These are phyloP conservation scores for Pseudonitzschia multiseries DNA, from an alignment of 108 stramenopile species.

Conservation along the genomic window DNA sequence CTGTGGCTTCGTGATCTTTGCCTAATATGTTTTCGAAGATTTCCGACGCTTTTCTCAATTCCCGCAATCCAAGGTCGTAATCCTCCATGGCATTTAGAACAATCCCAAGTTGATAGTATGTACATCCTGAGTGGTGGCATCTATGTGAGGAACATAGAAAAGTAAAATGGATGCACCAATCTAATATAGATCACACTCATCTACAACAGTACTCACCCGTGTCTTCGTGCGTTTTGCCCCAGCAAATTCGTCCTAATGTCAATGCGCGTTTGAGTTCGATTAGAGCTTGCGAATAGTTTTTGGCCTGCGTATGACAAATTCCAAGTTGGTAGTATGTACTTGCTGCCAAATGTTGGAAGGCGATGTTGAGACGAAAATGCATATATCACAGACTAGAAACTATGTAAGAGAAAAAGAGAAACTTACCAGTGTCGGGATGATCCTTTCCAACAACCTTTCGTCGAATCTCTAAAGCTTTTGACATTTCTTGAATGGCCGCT, in stretches of 20 bases:
- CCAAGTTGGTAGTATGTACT: constrained; percentile 42
- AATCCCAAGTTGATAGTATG: constrained; percentile 44
- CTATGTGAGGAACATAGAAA: background rate
- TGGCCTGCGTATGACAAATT: constrained; percentile 31
- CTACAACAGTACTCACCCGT: constrained; percentile 12
- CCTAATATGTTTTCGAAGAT: constrained; percentile 38
- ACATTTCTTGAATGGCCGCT: constrained; percentile 36
- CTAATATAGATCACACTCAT: too few relatives aligned
- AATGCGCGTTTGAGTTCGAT: constrained; percentile 42
- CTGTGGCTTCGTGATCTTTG: constrained; percentile 40
- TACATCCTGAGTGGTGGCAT: constrained; percentile 14
- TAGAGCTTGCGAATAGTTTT: constrained; percentile 36
- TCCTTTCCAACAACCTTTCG: constrained; percentile 29
- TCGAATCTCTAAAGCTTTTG: constrained; percentile 40
- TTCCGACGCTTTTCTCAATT: constrained; percentile 37
- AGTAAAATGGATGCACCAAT: too few relatives aligned
- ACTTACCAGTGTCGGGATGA: constrained; percentile 34
- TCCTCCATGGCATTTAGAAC: constrained; percentile 39
- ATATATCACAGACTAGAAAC: background rate
- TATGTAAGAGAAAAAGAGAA: background rate
- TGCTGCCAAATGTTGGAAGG: background rate
- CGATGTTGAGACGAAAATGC: background rate
- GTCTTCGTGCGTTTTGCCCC: constrained; percentile 37
- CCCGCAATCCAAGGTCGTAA: constrained; percentile 35
- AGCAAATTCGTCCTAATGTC: constrained; percentile 39